These are phyloP conservation scores for Vaccinium macrocarpon DNA, from an alignment of 148 eudicot species.

Conservation along the genomic window DNA sequence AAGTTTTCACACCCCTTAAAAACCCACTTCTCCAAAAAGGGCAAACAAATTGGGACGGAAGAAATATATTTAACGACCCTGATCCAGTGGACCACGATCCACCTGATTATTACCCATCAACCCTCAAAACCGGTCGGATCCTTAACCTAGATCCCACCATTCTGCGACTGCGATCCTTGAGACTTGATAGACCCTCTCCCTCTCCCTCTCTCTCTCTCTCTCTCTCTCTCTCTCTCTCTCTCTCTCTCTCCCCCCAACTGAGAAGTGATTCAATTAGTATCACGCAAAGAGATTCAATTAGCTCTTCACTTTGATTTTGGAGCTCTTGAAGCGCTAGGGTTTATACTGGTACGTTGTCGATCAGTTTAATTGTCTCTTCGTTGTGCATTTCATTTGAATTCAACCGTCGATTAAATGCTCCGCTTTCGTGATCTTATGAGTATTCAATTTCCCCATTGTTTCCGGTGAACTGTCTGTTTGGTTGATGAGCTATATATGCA, in stretches of 20 bases:
- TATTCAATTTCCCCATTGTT: background rate
- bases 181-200: slow-evolving; percentile 19
- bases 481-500: background rate
- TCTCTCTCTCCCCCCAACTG: background rate
- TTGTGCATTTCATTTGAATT: background rate
- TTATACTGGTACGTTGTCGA: slow-evolving; percentile 11
- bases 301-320: background rate
- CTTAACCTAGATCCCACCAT: slow-evolving; percentile 18
- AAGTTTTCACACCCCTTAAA: too few species aligned
- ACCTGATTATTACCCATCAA: background rate
- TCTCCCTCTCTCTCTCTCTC: background rate
- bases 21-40: too few species aligned
- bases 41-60: too few species aligned
- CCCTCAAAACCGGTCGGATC: slow-evolving; percentile 20
- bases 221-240: slow-evolving; percentile 5
- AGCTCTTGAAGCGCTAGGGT: slow-evolving; percentile 5
- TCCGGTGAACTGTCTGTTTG: background rate
- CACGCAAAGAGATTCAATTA: background rate
- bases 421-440: background rate
- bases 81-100: background rate
- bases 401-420: background rate
- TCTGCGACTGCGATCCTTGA: slow-evolving; percentile 25
- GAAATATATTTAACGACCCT: too few species aligned
- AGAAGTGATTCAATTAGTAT: background rate
- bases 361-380: background rate